Percentiles rank a stretch among this genome's conserved stretches.
These are phyloP conservation scores for Chernovozyma aurita DNA, from an alignment of 1,139 yeast genomes.

Conservation along the genomic window DNA sequence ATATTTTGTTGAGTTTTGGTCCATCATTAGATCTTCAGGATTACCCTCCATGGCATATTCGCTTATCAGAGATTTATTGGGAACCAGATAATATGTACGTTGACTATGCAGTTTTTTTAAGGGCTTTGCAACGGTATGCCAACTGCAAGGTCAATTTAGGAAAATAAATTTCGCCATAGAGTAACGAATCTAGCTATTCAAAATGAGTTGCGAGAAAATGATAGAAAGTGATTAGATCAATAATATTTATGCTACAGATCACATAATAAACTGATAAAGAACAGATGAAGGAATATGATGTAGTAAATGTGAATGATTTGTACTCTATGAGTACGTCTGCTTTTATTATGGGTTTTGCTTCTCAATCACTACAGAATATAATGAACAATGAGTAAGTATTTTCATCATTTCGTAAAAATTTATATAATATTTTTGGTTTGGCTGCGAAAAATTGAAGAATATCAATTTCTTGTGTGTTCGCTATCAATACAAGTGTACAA, in stretches of 20 bases:
- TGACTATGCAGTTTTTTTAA: conserved; percentile 76
- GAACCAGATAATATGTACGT: conserved; percentile 80
- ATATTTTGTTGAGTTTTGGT: conserved; percentile 77
- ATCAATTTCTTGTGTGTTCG: no score
- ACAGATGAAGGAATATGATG: not conserved
- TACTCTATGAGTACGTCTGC: no score
- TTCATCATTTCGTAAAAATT: not conserved
- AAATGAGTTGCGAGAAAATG: not conserved
- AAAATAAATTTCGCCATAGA: conserved; percentile 46
- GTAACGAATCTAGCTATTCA: not conserved
- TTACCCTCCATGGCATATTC: conserved; percentile 96
- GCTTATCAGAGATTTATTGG: conserved; percentile 88
- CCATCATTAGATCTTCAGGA: conserved; percentile 86
- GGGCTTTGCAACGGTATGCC: conserved; percentile 78
- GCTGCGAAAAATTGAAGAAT: conserved; percentile 1
- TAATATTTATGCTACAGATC: not conserved
- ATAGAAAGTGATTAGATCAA: no score
- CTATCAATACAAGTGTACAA: no score
- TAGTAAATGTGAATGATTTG: no score
- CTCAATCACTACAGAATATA: no score
- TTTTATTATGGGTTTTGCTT: no score
- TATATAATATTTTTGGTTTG: not conserved
- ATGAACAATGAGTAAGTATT: no score
- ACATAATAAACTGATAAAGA: no score
- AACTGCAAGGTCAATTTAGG: conserved; percentile 86